Percentiles rank a stretch among this genome's conserved stretches.
Evolutionary conservation across 495 filamentous ascomycete species (phyloP).

Genomic region (Patellaria atrata): DNA sequence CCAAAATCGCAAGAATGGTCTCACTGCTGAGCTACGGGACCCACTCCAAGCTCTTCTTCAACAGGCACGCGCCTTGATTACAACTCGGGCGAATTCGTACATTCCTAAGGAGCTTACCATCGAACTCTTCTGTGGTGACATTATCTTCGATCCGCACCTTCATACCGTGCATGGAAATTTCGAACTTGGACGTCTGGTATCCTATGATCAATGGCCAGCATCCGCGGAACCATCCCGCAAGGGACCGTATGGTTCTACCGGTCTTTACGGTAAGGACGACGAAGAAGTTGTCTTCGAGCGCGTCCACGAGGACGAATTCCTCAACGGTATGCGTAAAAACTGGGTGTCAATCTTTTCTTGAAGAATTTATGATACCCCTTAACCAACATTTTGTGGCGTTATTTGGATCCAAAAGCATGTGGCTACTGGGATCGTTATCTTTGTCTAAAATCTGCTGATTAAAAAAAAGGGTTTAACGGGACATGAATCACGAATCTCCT

Average conservation of each 20-base stretch:
- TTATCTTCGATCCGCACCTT: conserved; percentile 34
- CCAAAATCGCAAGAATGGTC: conserved; percentile 17
- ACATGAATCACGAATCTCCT: too few relatives aligned
- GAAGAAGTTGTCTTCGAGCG: conserved; percentile 28
- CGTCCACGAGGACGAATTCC: conserved; percentile 33
- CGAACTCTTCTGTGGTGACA: conserved; percentile 34
- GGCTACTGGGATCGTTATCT: too few relatives aligned
- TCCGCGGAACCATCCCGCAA: conserved; percentile 27
- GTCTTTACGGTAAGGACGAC: conserved; percentile 37
- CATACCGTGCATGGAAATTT: conserved; percentile 37
- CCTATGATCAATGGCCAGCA: conserved; percentile 29
- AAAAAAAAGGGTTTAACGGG: too few relatives aligned
- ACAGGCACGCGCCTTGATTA: conserved; percentile 27
- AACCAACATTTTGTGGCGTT: too few relatives aligned
- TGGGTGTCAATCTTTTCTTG: conserved; percentile 21
- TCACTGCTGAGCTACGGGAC: conserved; percentile 14
- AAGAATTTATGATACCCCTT: too few relatives aligned
- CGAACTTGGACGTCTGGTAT: conserved; percentile 25
- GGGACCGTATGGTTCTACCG: conserved; percentile 39
- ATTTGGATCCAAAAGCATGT: too few relatives aligned
- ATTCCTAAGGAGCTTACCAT: conserved; percentile 24
- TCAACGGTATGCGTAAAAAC: conserved; percentile 26
- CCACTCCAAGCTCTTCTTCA: conserved; percentile 27
- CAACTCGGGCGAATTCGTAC: conserved; percentile 15
- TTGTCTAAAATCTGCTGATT: too few relatives aligned